These are phyloP conservation scores for Coemansia sp. DNA, from an alignment of 192 early-diverging fungal species.

Conservation along the genomic window DNA sequence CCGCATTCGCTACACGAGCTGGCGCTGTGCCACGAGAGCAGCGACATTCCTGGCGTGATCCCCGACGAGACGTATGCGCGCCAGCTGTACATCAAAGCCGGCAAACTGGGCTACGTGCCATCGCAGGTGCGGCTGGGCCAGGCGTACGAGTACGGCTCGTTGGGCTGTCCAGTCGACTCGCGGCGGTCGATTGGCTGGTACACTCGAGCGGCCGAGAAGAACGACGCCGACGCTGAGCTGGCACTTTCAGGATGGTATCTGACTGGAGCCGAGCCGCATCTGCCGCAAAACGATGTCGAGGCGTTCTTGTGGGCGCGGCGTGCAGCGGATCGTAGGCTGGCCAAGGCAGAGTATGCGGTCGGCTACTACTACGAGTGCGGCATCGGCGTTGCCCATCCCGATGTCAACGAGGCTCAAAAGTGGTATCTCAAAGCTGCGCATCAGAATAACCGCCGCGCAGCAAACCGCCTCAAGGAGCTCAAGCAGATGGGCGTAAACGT, in stretches of 20 bases:
- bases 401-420: slow-evolving; percentile 76
- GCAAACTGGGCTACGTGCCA: slow-evolving; percentile 88
- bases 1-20: slow-evolving; percentile 95
- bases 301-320: slow-evolving; percentile 98
- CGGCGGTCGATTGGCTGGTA: slow-evolving; percentile 95
- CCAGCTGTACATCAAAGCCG: slow-evolving; percentile 89
- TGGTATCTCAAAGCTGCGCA: slow-evolving; percentile 90
- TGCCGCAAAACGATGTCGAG: slow-evolving; percentile 88
- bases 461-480: slow-evolving; percentile 79
- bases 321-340: slow-evolving; percentile 90
- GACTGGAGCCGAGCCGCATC: slow-evolving; percentile 85
- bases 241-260: slow-evolving; percentile 98
- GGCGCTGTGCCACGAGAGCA: slow-evolving; percentile 79
- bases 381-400: slow-evolving; percentile 70
- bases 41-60: slow-evolving; percentile 68
- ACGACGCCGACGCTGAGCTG: slow-evolving; percentile 86
- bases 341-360: slow-evolving; percentile 96
- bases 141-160: slow-evolving; percentile 91
- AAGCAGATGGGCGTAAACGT: slow-evolving; percentile 61
- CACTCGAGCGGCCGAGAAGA: slow-evolving; percentile 87
- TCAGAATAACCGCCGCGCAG: slow-evolving; percentile 81
- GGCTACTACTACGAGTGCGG: slow-evolving; percentile 93
- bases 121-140: slow-evolving; percentile 91
- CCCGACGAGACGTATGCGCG: slow-evolving; percentile 85
- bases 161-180: slow-evolving; percentile 83